phyloP scores from a whole-genome alignment of 176 grass and related monocot genomes.

The Oryza officinalis region DNA sequence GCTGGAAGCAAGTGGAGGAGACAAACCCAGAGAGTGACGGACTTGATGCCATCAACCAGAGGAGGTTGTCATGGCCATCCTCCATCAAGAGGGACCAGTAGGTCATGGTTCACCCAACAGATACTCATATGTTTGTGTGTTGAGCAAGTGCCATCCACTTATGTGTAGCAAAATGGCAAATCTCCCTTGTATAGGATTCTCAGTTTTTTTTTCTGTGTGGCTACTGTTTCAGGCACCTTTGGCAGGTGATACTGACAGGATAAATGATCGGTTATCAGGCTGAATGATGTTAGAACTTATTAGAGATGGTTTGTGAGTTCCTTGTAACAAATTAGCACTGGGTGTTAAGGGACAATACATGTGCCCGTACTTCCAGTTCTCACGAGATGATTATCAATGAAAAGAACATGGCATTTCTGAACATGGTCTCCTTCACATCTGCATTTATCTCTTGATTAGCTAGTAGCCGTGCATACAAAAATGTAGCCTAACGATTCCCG shows the following conservation, averaged over 20 bases:
- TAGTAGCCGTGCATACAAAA: too few relatives aligned
- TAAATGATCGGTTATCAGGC: background rate
- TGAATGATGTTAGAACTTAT: background rate
- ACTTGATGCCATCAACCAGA: conserved; percentile 55
- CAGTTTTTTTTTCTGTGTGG: background rate
- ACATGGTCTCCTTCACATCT: background rate
- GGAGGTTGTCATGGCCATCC: conserved; percentile 74
- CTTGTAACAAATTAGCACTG: background rate
- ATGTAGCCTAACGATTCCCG: too few relatives aligned
- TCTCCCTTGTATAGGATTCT: conserved; percentile 15
- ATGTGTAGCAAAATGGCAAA: too few relatives aligned
- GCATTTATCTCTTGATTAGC: too few relatives aligned
- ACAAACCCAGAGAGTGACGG: conserved; percentile 35
- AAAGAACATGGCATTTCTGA: background rate
- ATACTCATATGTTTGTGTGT: background rate
- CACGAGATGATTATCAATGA: background rate
- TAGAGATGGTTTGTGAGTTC: conserved; percentile 7
- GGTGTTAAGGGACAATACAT: background rate
- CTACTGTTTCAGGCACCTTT: background rate
- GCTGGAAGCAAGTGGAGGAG: conserved; percentile 54
- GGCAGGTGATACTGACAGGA: background rate
- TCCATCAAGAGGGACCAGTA: conserved; percentile 63
- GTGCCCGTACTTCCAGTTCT: background rate
- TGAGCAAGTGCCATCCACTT: too few relatives aligned
- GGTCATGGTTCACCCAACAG: background rate